A percentile compares a stretch with the other conserved stretches of the same genome.
phyloP scores from a whole-genome alignment of 2,329 filamentous ascomycete genomes.

The Apiospora marii region DNA sequence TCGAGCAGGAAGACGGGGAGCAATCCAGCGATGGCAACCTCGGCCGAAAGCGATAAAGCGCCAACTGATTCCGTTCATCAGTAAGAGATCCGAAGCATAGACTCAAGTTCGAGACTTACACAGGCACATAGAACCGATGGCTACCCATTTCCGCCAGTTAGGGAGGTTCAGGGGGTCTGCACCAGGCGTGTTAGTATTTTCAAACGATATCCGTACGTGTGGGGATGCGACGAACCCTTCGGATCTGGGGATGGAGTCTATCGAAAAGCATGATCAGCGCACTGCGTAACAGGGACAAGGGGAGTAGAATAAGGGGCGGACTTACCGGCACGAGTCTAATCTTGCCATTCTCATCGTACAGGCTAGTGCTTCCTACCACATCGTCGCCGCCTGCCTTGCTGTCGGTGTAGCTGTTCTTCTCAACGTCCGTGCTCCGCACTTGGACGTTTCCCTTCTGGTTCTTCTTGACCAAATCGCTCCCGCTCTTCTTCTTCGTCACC shows the following conservation, averaged over 20 bases:
- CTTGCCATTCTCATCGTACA: slow-evolving; percentile 21
- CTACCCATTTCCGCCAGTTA: slow-evolving; percentile 42
- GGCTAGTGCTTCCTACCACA: slow-evolving; percentile 14
- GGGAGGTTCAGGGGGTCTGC: slow-evolving; percentile 43
- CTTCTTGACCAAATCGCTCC: neutral
- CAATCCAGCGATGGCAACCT: slow-evolving; percentile 40
- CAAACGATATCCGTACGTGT: neutral
- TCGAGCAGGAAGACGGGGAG: slow-evolving; percentile 46
- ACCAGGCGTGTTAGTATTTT: neutral
- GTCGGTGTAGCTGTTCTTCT: neutral
- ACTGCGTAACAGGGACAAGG: no score
- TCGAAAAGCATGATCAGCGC: neutral
- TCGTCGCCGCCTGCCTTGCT: neutral
- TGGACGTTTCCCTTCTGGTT: neutral
- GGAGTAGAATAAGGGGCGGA: neutral
- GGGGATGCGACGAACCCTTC: slow-evolving; percentile 6
- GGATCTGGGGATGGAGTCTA: slow-evolving; percentile 22
- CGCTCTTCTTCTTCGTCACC: neutral
- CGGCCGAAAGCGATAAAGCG: slow-evolving; percentile 39
- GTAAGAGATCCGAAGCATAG: neutral
- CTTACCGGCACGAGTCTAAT: slow-evolving; percentile 18
- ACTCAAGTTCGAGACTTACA: slow-evolving; percentile 36
- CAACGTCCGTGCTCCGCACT: slow-evolving; percentile 17
- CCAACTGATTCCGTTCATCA: slow-evolving; percentile 34
- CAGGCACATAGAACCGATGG: slow-evolving; percentile 39